These are phyloP conservation scores for Daucus carota DNA, from an alignment of 129 eudicot genomes.

Conservation along the genomic window DH1_v3.0 NC_030384.2:34952001-34952500, in stretches of 20 bases:
- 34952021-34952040: not conserved
- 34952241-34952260: not conserved
- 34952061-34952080: not conserved
- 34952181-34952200: not conserved
- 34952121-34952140: not conserved
- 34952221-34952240: not conserved
- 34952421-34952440: slow-evolving; percentile 37
- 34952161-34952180: not conserved
- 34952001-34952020: not conserved
- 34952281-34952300: not conserved
- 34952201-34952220: not conserved
- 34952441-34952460: not conserved
- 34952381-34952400: slow-evolving; percentile 54
- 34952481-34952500: not conserved
- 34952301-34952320: too few species aligned
- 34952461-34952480: not conserved
- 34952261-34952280: not conserved
- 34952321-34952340: not conserved
- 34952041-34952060: not conserved
- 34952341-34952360: not conserved
- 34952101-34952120: not conserved
- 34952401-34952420: slow-evolving; percentile 42
- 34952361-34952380: slow-evolving; percentile 48
- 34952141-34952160: not conserved
- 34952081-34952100: not conserved